Percentiles rank a stretch among this genome's conserved stretches.
Conservation (phyloP, 495 filamentous ascomycete genomes). For the Hypoxylon crocopeplum region DNA sequence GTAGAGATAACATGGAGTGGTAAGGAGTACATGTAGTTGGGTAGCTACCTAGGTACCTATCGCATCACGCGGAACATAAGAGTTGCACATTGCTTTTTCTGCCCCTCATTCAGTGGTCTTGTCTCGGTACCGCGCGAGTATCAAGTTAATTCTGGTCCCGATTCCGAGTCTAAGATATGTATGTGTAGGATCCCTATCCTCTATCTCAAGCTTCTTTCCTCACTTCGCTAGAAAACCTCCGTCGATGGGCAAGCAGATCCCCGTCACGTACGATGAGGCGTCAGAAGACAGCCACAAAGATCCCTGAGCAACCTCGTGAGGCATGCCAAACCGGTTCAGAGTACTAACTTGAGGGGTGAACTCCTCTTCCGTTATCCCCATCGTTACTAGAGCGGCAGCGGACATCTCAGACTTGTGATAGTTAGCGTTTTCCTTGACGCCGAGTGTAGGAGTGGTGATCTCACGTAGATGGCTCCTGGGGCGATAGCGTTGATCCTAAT, state of each 20-base stretch:
- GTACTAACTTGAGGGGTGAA: constrained; percentile 27
- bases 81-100: too few species aligned
- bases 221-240: constrained; percentile 33
- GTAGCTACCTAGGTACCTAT: background rate
- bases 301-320: constrained; percentile 45
- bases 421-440: constrained; percentile 25
- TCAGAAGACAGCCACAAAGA: constrained; percentile 45
- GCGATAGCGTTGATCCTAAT: constrained; percentile 77
- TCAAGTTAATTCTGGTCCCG: too few species aligned
- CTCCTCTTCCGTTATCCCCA: constrained; percentile 39
- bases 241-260: constrained; percentile 43
- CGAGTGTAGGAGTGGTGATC: background rate
- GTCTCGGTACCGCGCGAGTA: too few species aligned
- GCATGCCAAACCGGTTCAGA: constrained; percentile 40
- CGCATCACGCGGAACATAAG: too few species aligned
- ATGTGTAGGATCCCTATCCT: background rate
- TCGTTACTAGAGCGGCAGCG: constrained; percentile 22
- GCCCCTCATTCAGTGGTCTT: too few species aligned
- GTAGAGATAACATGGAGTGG: background rate
- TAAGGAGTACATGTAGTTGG: too few species aligned
- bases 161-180: background rate
- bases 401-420: constrained; percentile 46
- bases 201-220: background rate
- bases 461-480: constrained; percentile 56
- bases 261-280: constrained; percentile 43